Evolutionary conservation across 768 basidiomycete species (phyloP), one percentile per base, ranked within the genome.

Genomic region (Polyporus arcularius): DNA sequence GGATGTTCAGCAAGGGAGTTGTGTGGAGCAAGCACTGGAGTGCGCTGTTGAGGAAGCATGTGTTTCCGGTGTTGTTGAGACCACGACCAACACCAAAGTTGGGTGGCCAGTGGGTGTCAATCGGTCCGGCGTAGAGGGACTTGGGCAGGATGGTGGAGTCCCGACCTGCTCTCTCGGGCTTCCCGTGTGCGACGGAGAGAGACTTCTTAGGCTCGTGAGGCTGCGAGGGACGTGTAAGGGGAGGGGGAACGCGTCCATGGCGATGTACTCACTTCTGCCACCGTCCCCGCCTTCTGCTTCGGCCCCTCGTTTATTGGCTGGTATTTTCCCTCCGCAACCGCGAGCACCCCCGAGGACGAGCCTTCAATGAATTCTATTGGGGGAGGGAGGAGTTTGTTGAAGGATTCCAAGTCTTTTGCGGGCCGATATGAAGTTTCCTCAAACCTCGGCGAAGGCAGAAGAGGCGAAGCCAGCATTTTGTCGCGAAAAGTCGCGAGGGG

Each of bases 1-100:
- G 72, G 45, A 89, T 70, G 62, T 81, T 83, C 40, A 94, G 79
- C 28, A 99, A 80, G 2, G 96, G 94, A 9, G 95, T 87, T 0
- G 96, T 98, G 70, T 98, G 95, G 14, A 97, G 74, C 52, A 98
- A 82, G 68, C 94, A 94, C 76, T 99, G 97, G 51, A 98, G 76
- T 21, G 89, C 92, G 65, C 94, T 94, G 73, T 99, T 99, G 67
- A 98, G 78, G 73, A 96, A 99, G 75, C 97, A 99, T 2, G 94
- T 96, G 70, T 98, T 98, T 48, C 93, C 94, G 30, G 78, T 88
- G 74, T 98, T 98, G 69, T 84, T 80, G 48, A 98, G 76, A 1
- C 95, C 95, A 52, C 70, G 73, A 42, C 84, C 89, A 53, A 82
- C 71, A 55, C 69, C 75, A 52, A 70, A 79, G 14, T 71, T 73